Percentiles rank a stretch among this genome's conserved stretches.
These are phyloP conservation scores for Acrocalymma vagum DNA, from an alignment of 2,329 filamentous ascomycete genomes.

Conservation along the genomic window DNA sequence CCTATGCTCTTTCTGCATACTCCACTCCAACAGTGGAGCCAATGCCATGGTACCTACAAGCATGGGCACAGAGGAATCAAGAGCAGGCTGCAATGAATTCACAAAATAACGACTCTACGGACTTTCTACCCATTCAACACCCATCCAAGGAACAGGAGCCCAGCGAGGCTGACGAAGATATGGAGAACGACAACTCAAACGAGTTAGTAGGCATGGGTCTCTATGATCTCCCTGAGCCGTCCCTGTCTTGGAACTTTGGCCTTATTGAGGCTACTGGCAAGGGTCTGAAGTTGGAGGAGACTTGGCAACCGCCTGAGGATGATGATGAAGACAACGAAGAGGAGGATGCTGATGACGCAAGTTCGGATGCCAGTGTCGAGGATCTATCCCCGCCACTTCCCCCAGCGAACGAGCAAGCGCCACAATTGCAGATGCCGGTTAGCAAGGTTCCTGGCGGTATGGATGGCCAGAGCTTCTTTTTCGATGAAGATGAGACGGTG, in stretches of 20 bases:
- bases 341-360: constrained; percentile 43
- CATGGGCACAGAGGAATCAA: constrained; percentile 47
- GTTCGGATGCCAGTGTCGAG: constrained; percentile 54
- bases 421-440: constrained; percentile 32
- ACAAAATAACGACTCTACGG: constrained; percentile 37
- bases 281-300: constrained; percentile 82
- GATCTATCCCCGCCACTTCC: constrained; percentile 43
- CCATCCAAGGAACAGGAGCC: constrained; percentile 26
- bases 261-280: constrained; percentile 66
- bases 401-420: constrained; percentile 22
- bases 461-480: constrained; percentile 52
- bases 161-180: constrained; percentile 58
- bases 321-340: constrained; percentile 59
- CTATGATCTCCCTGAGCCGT: constrained; percentile 76
- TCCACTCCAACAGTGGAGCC: constrained; percentile 41
- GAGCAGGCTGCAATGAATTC: constrained; percentile 24
- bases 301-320: constrained; percentile 71
- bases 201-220: constrained; percentile 84
- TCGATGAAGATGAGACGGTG: constrained; percentile 47
- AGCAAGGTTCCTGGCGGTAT: constrained; percentile 39
- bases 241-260: constrained; percentile 60
- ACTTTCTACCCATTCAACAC: constrained; percentile 63
- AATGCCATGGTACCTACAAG: constrained; percentile 47
- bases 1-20: constrained; percentile 36
- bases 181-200: constrained; percentile 68